Percentiles rank a stretch among this genome's conserved stretches.
Conservation (phyloP, 208 protist genomes). For the Trypanosoma congolense region DNA sequence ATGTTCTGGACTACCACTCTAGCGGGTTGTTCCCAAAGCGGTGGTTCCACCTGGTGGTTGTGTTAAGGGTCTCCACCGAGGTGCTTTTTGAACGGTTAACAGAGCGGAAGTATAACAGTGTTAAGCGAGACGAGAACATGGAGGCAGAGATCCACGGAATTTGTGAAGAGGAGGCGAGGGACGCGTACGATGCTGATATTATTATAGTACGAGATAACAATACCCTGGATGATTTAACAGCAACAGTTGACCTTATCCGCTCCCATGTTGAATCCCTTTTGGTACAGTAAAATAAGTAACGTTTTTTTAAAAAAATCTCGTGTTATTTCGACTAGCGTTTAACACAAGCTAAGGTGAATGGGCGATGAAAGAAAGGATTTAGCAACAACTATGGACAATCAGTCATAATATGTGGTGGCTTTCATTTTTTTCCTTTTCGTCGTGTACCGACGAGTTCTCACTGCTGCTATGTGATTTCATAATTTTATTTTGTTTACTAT, state of each 20-base stretch:
- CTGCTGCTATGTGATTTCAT: too few species aligned
- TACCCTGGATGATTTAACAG: slow-evolving; percentile 90
- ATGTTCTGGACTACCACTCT: slow-evolving; percentile 95
- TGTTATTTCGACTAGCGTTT: too few species aligned
- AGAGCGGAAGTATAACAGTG: slow-evolving; percentile 86
- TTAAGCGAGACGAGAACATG: slow-evolving; percentile 96
- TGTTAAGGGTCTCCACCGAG: slow-evolving; percentile 90
- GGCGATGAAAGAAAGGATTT: too few species aligned
- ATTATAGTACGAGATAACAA: slow-evolving; percentile 86
- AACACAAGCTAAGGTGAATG: too few species aligned
- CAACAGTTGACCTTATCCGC: slow-evolving; percentile 78
- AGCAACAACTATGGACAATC: too few species aligned
- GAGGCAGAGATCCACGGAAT: slow-evolving; percentile 97
- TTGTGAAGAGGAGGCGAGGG: slow-evolving; percentile 93
- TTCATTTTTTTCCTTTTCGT: too few species aligned
- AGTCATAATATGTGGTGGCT: too few species aligned
- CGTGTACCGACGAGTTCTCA: too few species aligned
- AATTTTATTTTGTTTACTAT: too few species aligned
- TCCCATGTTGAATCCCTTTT: slow-evolving; percentile 51
- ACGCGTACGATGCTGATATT: slow-evolving; percentile 89
- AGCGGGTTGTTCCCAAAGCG: slow-evolving; percentile 97
- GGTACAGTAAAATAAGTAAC: slow-evolving; percentile 22
- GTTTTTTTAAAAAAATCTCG: too few species aligned
- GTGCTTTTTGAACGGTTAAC: slow-evolving; percentile 90
- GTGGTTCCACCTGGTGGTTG: slow-evolving; percentile 97